These are phyloP conservation scores for Nicotiana obtusifolia DNA, from an alignment of 257 asterid species.

Conservation along the genomic window DNA sequence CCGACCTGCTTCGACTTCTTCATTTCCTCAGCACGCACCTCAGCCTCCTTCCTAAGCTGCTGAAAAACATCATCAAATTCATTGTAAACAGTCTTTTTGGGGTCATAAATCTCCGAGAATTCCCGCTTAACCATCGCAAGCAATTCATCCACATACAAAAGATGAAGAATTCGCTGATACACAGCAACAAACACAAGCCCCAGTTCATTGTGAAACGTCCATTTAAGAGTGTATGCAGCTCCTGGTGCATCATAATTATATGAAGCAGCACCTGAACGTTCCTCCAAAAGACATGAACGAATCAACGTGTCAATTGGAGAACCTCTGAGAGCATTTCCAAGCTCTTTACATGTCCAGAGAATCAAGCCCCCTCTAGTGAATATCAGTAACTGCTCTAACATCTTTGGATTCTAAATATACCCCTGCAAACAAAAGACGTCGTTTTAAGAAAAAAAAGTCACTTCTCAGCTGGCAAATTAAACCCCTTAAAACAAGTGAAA, in stretches of 20 bases:
- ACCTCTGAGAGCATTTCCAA: conserved; percentile 92
- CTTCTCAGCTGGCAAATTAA: not conserved
- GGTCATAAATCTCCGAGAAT: conserved; percentile 72
- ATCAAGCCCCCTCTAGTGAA: conserved; percentile 94
- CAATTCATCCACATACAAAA: conserved; percentile 84
- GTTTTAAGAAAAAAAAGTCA: not conserved
- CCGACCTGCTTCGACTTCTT: conserved; percentile 65
- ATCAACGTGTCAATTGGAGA: conserved; percentile 87
- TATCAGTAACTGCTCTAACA: conserved; percentile 89
- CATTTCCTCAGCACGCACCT: conserved; percentile 88
- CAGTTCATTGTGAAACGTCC: conserved; percentile 94
- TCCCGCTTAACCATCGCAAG: conserved; percentile 80
- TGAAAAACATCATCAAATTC: conserved; percentile 69
- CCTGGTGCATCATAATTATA: conserved; percentile 85
- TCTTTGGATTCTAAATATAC: conserved; percentile 23
- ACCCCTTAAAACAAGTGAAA: not conserved
- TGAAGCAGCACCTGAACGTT: conserved; percentile 85
- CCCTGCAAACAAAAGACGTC: not conserved
- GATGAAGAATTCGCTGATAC: conserved; percentile 87
- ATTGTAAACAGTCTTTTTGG: conserved; percentile 54
- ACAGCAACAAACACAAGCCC: conserved; percentile 97
- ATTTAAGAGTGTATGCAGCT: conserved; percentile 86
- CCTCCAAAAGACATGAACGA: conserved; percentile 96
- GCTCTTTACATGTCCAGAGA: conserved; percentile 96
- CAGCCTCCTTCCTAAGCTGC: conserved; percentile 93